Evolutionary conservation across 2,329 filamentous ascomycete species (phyloP).

Genomic region (Phoma sp.): DNA sequence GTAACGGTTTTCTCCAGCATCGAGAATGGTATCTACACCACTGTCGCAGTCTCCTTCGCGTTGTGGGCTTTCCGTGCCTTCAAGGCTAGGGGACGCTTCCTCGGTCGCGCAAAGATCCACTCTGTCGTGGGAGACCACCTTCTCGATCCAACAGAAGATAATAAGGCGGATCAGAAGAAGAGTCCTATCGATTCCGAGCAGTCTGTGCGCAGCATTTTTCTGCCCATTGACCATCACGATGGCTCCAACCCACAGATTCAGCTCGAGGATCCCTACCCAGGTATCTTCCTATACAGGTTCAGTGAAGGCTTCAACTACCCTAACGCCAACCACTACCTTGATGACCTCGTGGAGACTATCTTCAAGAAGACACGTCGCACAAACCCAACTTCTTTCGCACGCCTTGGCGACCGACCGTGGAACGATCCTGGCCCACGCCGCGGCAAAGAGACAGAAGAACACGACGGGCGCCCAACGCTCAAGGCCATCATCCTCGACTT

Average conservation of each 20-base stretch:
- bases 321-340: conserved; percentile 88
- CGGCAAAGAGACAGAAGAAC: conserved; percentile 53
- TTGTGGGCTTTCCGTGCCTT: conserved; percentile 84
- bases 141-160: conserved; percentile 56
- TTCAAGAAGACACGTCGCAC: conserved; percentile 75
- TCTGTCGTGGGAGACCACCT: conserved; percentile 80
- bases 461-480: conserved; percentile 68
- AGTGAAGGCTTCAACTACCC: conserved; percentile 96
- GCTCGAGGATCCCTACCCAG: conserved; percentile 81
- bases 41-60: conserved; percentile 76
- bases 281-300: conserved; percentile 96
- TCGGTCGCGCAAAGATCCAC: conserved; percentile 84
- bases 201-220: conserved; percentile 76
- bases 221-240: conserved; percentile 85
- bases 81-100: conserved; percentile 81
- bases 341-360: conserved; percentile 61
- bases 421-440: conserved; percentile 84
- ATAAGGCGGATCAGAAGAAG: conserved; percentile 31
- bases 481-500: conserved; percentile 94
- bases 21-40: conserved; percentile 91
- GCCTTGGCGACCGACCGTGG: conserved; percentile 79
- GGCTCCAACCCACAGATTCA: conserved; percentile 86
- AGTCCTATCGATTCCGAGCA: conserved; percentile 43
- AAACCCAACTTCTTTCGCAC: conserved; percentile 67
- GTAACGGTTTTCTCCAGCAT: conserved; percentile 89